phyloP scores from a whole-genome alignment of 805 yeast species.

The Starmerella roubikii region DNA sequence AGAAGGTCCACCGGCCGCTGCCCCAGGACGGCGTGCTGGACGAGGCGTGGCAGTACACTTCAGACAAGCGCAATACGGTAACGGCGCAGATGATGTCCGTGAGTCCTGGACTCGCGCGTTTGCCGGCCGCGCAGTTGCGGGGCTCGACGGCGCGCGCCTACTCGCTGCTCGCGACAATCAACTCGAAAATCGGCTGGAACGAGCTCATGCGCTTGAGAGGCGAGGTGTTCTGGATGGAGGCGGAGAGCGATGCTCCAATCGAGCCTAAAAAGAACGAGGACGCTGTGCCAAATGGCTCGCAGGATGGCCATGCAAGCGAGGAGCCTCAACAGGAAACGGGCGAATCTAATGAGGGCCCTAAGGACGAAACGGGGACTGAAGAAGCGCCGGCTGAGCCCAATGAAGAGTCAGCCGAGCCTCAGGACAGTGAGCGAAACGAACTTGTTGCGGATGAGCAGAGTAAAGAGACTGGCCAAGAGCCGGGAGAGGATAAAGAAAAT shows the following conservation, averaged over 20 bases:
- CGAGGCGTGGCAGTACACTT: conserved; percentile 33
- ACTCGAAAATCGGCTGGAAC: conserved; percentile 72
- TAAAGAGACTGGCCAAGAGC: neutral
- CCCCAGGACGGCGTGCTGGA: conserved; percentile 43
- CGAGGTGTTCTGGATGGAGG: conserved; percentile 67
- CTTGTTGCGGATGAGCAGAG: neutral
- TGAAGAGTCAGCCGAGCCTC: conserved; percentile 4
- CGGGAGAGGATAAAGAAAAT: neutral
- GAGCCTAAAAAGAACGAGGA: conserved; percentile 15
- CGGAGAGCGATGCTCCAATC: conserved; percentile 35
- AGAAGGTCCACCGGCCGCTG: conserved; percentile 34
- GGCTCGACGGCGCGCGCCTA: conserved; percentile 51
- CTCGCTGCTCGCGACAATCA: conserved; percentile 54
- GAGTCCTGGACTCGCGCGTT: conserved; percentile 36
- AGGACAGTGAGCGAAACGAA: neutral
- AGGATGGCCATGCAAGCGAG: neutral
- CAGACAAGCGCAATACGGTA: conserved; percentile 23
- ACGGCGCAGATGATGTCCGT: conserved; percentile 10
- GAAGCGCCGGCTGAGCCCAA: conserved; percentile 12
- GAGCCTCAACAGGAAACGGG: neutral
- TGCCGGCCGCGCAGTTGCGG: conserved; percentile 39
- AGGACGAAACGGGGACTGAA: neutral
- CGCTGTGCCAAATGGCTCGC: conserved; percentile 3
- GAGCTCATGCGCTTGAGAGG: conserved; percentile 51
- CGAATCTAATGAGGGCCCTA: neutral